Evolutionary conservation across 2,329 filamentous ascomycete species (phyloP), one percentile per base, ranked within the genome.

Genomic region (Cytospora mali): DNA sequence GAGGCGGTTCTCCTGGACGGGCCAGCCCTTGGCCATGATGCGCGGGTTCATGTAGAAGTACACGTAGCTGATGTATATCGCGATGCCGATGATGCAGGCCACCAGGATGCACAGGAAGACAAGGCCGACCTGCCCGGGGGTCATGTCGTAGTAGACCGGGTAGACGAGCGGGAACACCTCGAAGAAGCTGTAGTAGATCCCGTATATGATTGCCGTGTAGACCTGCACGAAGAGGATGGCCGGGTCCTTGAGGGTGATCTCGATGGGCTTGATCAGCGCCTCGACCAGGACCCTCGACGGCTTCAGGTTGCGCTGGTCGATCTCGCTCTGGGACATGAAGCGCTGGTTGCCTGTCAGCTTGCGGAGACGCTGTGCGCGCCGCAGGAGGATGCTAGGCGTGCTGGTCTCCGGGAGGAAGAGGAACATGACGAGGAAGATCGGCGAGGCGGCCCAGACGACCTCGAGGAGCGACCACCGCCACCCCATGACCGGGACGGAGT

Each of bases 391-490:
- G 64, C 80, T 88, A 9, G 79, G 75, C 0, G 80, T 73, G 59
- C 77, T 83, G 0, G 88, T 90, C 75, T 91, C 88, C 0, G 88
- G 88, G 27, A 90, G 80, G 66, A 85, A 79, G 66, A 87, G 69
- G 69, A 88, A 81, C 81, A 90, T 83, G 57, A 82, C 59, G n/a
- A 88, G 66, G 67, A 88, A 81, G 50, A 88, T 71, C 0, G 86
- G 86, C 0, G 77, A 80, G 0, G 84, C 78, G 21, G 83, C 78
- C 85, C 85, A 89, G 62, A 89, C 76, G 61, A 88, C 83, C 69
- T 88, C 84, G 78, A 83, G 87, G 13, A 86, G 75, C 0, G 83
- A 83, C 86, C 86, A 89, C n/a, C 85, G 79, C 86, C 86, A 90
- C 58, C 74, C 75, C 72, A 84, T 79, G 5, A 77, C 80, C 2